These are phyloP conservation scores for Sechiopsis laciniata DNA, from an alignment of 306 rosid species.

Conservation along the genomic window DNA sequence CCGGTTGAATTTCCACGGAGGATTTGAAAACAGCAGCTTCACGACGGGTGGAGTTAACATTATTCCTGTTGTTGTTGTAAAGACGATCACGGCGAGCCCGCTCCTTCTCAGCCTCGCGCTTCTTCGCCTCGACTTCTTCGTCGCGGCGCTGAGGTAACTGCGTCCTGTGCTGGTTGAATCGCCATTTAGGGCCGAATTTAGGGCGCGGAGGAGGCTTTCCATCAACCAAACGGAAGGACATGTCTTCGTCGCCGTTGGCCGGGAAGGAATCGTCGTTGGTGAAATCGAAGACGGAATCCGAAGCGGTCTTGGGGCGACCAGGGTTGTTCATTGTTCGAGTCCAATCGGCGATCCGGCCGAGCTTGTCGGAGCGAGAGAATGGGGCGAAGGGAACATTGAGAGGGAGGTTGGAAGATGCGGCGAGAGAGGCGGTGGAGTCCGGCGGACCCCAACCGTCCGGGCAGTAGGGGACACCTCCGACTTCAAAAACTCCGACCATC, in stretches of 20 bases:
- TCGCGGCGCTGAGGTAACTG: constrained; percentile 93
- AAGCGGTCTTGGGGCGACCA: constrained; percentile 50
- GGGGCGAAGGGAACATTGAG: constrained; percentile 79
- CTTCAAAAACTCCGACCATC: constrained; percentile 43
- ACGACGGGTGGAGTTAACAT: constrained; percentile 54
- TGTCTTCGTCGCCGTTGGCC: constrained; percentile 45
- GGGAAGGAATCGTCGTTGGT: constrained; percentile 81
- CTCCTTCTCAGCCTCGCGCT: constrained; percentile 88
- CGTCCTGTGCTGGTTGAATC: constrained; percentile 59
- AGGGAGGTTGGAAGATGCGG: constrained; percentile 45
- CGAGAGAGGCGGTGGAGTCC: constrained; percentile 33
- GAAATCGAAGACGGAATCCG: constrained; percentile 81
- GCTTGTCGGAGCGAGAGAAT: constrained; percentile 80
- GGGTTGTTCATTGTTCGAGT: constrained; percentile 73
- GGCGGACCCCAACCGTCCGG: constrained; percentile 94
- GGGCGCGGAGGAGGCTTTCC: constrained; percentile 89
- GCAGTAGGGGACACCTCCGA: constrained; percentile 69
- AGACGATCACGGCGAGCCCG: constrained; percentile 81
- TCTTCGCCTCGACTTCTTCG: constrained; percentile 77
- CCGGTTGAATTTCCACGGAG: constrained; percentile 83
- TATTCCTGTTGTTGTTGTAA: constrained; percentile 64
- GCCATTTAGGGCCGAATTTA: constrained; percentile 76
- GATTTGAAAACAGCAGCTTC: constrained; percentile 84
- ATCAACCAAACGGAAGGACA: constrained; percentile 71
- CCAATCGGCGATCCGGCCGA: constrained; percentile 90